A percentile compares a stretch with the other conserved stretches of the same genome.
Conservation (phyloP, 352 stramenopile genomes). For the Blastocystis sp. region DNA sequence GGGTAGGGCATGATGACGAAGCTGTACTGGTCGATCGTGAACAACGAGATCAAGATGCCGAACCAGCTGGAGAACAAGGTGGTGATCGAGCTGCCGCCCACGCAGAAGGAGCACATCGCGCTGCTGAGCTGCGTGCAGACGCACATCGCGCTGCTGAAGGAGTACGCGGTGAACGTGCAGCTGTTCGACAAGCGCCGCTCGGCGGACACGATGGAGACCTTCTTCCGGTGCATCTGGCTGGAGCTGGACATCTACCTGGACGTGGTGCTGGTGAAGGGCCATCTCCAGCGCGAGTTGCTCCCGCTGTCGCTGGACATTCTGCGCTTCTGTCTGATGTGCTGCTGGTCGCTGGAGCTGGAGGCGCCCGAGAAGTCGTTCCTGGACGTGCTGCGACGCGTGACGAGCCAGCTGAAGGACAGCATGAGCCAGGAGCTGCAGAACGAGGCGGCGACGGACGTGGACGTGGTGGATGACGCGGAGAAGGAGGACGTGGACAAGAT, state of each 20-base stretch:
- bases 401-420: neutral
- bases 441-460: neutral
- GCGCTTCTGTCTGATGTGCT: conserved; percentile 26
- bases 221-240: conserved; percentile 42
- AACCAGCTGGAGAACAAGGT: conserved; percentile 22
- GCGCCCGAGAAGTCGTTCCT: conserved; percentile 13
- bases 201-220: neutral
- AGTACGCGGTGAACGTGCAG: neutral
- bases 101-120: conserved; percentile 8
- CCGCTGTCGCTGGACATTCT: conserved; percentile 6
- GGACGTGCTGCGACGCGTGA: conserved; percentile 3
- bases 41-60: conserved; percentile 62
- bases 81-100: neutral
- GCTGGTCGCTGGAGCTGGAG: conserved; percentile 24
- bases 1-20: conserved; percentile 12
- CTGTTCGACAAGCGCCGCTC: conserved; percentile 9
- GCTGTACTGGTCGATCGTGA: conserved; percentile 55
- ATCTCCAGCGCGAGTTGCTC: neutral
- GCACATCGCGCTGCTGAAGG: conserved; percentile 34
- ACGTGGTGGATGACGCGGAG: neutral
- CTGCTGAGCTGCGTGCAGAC: conserved; percentile 20
- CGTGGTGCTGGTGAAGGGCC: conserved; percentile 43
- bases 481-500: neutral
- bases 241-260: conserved; percentile 39
- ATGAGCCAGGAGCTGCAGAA: conserved; percentile 11